phyloP scores from a whole-genome alignment of 2,329 filamentous ascomycete species.

The Parascedosporium putredinis region DNA sequence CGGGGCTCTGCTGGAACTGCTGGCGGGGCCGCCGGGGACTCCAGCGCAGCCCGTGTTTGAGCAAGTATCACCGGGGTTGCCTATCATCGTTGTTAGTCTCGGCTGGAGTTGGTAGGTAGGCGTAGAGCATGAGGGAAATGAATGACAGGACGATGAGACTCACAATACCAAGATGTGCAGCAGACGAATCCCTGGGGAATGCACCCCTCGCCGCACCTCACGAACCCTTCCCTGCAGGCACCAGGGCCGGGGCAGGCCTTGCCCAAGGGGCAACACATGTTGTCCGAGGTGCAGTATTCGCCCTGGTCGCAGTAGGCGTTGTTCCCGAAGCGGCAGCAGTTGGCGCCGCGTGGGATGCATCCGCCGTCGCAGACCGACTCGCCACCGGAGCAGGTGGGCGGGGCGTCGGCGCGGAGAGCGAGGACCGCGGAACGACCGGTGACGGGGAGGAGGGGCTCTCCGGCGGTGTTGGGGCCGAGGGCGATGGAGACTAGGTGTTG shows the following conservation, averaged over 20 bases:
- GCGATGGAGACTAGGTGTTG: neutral
- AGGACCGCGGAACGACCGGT: neutral
- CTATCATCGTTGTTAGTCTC: neutral
- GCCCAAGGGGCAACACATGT: neutral
- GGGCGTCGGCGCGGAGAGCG: neutral
- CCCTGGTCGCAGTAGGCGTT: neutral
- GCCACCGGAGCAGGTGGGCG: neutral
- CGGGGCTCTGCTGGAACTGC: neutral
- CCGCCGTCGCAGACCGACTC: neutral
- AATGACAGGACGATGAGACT: neutral
- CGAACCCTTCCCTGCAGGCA: neutral
- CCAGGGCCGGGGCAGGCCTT: slow-evolving; percentile 4
- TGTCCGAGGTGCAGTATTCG: slow-evolving; percentile 1
- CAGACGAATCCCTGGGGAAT: slow-evolving; percentile 1
- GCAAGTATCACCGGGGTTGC: slow-evolving; percentile 2
- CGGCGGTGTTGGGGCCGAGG: neutral
- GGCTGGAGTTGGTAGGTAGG: too few relatives aligned
- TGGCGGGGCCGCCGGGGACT: neutral
- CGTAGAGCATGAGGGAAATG: too few relatives aligned
- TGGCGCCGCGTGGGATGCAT: neutral
- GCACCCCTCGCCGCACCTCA: neutral
- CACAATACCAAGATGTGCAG: slow-evolving; percentile 4
- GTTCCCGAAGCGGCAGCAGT: slow-evolving; percentile 1
- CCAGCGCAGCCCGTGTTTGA: slow-evolving; percentile 2
- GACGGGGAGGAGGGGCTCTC: neutral